Evolutionary conservation across 2,329 filamentous ascomycete genomes (phyloP).

Genomic region (Orbilia blumenaviensis): DNA sequence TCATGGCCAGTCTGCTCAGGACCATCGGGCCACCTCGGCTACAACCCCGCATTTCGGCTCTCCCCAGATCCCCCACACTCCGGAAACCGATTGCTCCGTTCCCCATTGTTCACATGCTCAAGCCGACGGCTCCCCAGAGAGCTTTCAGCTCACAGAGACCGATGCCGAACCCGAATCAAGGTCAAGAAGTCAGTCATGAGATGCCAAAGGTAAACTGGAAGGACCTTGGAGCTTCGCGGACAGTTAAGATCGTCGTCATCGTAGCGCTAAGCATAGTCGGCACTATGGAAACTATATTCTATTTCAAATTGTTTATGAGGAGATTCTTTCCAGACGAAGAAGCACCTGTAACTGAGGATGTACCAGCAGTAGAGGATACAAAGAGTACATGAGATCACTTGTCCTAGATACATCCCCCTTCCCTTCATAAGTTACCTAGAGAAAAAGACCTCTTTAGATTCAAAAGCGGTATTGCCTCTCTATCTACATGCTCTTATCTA

Average conservation of each 20-base stretch:
- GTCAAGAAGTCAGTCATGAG: conserved; percentile 41
- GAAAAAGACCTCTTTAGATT: not conserved
- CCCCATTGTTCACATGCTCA: conserved; percentile 8
- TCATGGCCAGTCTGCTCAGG: conserved; percentile 28
- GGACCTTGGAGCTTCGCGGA: conserved; percentile 55
- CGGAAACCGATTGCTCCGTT: not conserved
- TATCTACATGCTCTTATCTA: not conserved
- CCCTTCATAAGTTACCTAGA: not conserved
- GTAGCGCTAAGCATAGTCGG: conserved; percentile 53
- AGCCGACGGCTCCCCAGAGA: conserved; percentile 1
- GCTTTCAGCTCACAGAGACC: conserved; percentile 26
- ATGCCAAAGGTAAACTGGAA: conserved; percentile 50
- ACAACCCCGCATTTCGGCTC: conserved; percentile 11
- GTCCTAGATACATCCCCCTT: not conserved
- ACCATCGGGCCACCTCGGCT: conserved; percentile 27
- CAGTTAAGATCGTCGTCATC: conserved; percentile 56
- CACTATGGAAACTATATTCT: conserved; percentile 57
- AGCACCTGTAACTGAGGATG: not conserved
- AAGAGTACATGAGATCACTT: not conserved
- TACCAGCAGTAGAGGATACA: not conserved
- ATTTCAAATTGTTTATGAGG: conserved; percentile 55
- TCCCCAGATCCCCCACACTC: conserved; percentile 15
- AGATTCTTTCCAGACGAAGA: conserved; percentile 51
- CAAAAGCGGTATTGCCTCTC: too few species aligned
- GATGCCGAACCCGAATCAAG: conserved; percentile 13